Base-by-base conservation (phyloP, 2,329 filamentous ascomycete species). In the Tolypocladium paradoxum region DNA sequence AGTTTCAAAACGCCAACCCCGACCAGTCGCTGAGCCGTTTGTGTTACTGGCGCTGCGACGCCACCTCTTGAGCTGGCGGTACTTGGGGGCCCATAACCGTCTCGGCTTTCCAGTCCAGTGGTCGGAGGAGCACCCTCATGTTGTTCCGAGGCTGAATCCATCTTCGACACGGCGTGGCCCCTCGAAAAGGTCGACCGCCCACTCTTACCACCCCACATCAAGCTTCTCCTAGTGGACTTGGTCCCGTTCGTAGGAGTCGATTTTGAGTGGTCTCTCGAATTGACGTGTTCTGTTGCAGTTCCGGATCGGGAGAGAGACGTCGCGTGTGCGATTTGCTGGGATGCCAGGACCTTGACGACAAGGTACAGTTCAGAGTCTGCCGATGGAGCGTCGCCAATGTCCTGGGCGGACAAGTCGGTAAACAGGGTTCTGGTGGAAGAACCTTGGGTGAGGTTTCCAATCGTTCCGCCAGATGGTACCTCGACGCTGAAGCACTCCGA, bases 401-500 rank as follows among this genome's bases (percentile, higher is more conserved):
- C 91, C 49, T 84, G 79, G 1, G 88, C 81, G 38, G 84, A 89
- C 20, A 99, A 74, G 62, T 97, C 90, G 3, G 89, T 85, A 60
- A 97, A 96, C 2, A 99, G 76, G 0, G 90, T 95, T 64, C 87
- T 89, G 65, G 91, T 81, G 63, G 85, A 85, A 24, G 81, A 78
- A 57, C 82, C 81, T 51, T 83, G 79, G 11, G 79, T 72, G 49
- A 88, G 71, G 55, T 79, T 81, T 14, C 83, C 78, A 56, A 91
- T 82, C 22, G 82, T 80, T 53, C 90, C 88, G 33, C 85, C 85
- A 0, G 88, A 75, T 0, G 88, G 85, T 16, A 96, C 78, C 52
- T 91, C 84, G 51, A 96, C 80, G 18, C 82, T 81, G 69, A 89
- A 96, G 49, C 82, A 86, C 69, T 99, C 93, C 2, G 90, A 95